These are phyloP conservation scores for Verruconis gallopava DNA, from an alignment of 2,329 filamentous ascomycete genomes.

Conservation along the genomic window DNA sequence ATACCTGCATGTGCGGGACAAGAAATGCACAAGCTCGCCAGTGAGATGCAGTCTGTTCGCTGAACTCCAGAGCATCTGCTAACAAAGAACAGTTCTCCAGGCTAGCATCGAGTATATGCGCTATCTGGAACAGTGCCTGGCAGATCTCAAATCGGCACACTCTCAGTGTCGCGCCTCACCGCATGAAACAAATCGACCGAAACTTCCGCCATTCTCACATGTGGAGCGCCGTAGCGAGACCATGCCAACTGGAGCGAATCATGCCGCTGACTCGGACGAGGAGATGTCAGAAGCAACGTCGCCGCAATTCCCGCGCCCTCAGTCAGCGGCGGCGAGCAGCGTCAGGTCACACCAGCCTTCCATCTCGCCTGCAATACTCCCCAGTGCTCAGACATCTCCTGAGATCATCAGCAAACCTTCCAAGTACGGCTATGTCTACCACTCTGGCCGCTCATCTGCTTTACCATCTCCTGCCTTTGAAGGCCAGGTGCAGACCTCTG, in stretches of 20 bases:
- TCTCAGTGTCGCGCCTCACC: neutral
- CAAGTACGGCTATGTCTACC: constrained; percentile 13
- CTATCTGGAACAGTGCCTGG: constrained; percentile 81
- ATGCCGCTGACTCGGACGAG: constrained; percentile 16
- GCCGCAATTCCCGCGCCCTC: constrained; percentile 18
- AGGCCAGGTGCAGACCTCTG: constrained; percentile 26
- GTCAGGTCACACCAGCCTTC: constrained; percentile 14
- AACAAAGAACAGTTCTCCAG: constrained; percentile 32
- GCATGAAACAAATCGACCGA: constrained; percentile 5
- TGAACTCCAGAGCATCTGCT: constrained; percentile 4
- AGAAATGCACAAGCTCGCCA: constrained; percentile 96
- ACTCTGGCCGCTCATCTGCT: constrained; percentile 24
- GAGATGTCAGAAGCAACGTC: constrained; percentile 25
- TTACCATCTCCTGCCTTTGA: constrained; percentile 47
- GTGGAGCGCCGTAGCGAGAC: neutral
- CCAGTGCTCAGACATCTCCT: constrained; percentile 8
- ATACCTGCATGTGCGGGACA: constrained; percentile 86
- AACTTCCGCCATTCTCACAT: constrained; percentile 8
- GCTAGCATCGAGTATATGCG: constrained; percentile 93
- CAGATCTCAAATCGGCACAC: constrained; percentile 55
- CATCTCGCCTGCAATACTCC: constrained; percentile 32
- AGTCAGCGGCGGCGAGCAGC: constrained; percentile 5
- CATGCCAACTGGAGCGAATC: neutral
- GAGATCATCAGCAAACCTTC: neutral
- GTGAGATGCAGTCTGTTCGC: constrained; percentile 53